phyloP scores from a whole-genome alignment of 495 filamentous ascomycete genomes.

The Neurospora pannonica region DNA sequence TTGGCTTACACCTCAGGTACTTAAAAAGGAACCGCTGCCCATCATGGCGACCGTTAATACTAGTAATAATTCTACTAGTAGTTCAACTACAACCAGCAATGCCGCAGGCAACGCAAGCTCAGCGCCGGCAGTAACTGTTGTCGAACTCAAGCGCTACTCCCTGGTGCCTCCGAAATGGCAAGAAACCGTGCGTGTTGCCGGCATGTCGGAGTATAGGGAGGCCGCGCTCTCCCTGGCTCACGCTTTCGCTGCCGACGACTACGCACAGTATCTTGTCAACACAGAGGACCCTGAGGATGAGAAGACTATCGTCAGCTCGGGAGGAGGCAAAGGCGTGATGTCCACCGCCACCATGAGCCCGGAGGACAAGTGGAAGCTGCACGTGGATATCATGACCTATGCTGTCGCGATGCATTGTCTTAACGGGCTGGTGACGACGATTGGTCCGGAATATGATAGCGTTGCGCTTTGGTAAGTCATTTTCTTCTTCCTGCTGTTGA shows the following conservation, averaged over 20 bases:
- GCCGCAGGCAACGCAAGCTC: not conserved
- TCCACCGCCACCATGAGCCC: constrained; percentile 6
- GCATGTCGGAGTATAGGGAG: constrained; percentile 52
- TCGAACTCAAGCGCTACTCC: constrained; percentile 37
- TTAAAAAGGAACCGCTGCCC: constrained; percentile 7
- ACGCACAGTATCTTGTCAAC: constrained; percentile 61
- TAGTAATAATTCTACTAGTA: constrained; percentile 16
- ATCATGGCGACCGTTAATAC: constrained; percentile 26
- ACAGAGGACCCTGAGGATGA: constrained; percentile 49
- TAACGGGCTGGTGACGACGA: constrained; percentile 59
- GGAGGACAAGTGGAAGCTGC: constrained; percentile 62
- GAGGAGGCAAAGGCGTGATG: not conserved
- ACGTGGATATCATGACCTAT: constrained; percentile 64
- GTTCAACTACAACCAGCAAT: not conserved
- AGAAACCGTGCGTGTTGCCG: constrained; percentile 47
- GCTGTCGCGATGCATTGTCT: constrained; percentile 61
- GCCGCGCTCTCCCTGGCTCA: constrained; percentile 60
- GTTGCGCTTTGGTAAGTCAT: constrained; percentile 66
- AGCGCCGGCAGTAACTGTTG: constrained; percentile 12
- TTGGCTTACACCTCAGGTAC: not conserved
- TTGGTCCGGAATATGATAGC: constrained; percentile 63
- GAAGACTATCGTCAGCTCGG: constrained; percentile 10
- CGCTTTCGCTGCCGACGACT: constrained; percentile 66
- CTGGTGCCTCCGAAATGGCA: constrained; percentile 38
- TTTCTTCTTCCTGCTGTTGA: not conserved